These are phyloP conservation scores for Linnemannia zychae DNA, from an alignment of 192 early-diverging fungal species.

Conservation along the genomic window DNA sequence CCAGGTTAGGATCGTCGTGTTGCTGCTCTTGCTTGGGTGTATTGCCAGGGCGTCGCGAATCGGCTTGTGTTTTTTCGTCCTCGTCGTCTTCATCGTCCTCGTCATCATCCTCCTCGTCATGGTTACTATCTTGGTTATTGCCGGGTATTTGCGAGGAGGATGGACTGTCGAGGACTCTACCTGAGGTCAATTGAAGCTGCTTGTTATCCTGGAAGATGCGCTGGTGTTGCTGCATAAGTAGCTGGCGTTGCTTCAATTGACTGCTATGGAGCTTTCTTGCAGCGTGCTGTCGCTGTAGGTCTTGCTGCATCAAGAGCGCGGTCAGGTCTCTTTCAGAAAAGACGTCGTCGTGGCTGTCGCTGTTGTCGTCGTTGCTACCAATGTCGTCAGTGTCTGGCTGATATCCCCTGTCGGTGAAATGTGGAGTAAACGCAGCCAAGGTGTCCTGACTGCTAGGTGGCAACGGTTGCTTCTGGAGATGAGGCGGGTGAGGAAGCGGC, in stretches of 20 bases:
- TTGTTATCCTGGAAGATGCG: neutral
- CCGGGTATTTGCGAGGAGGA: slow-evolving; percentile 1
- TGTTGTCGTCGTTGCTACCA: neutral
- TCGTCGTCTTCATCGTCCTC: slow-evolving; percentile 1
- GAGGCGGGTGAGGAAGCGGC: neutral
- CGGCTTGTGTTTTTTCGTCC: neutral
- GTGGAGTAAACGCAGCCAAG: neutral
- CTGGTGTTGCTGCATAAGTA: neutral
- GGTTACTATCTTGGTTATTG: neutral
- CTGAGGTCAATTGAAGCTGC: neutral
- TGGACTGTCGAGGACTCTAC: neutral
- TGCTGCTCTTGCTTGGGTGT: neutral
- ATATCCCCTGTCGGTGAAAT: neutral
- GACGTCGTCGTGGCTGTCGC: neutral
- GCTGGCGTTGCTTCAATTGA: neutral
- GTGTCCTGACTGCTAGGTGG: slow-evolving; percentile 21
- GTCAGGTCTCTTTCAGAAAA: neutral
- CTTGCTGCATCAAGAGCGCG: neutral
- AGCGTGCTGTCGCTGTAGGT: slow-evolving; percentile 6
- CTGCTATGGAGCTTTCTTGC: neutral
- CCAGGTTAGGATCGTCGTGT: neutral
- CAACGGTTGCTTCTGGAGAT: slow-evolving; percentile 1
- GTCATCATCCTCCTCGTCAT: neutral
- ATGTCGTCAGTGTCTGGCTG: neutral
- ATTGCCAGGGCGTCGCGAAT: neutral